Percentiles rank a stretch among this genome's conserved stretches.
These are phyloP conservation scores for Aspergillus oerlinghausenensis DNA, from an alignment of 2,329 filamentous ascomycete genomes.

Conservation along the genomic window DNA sequence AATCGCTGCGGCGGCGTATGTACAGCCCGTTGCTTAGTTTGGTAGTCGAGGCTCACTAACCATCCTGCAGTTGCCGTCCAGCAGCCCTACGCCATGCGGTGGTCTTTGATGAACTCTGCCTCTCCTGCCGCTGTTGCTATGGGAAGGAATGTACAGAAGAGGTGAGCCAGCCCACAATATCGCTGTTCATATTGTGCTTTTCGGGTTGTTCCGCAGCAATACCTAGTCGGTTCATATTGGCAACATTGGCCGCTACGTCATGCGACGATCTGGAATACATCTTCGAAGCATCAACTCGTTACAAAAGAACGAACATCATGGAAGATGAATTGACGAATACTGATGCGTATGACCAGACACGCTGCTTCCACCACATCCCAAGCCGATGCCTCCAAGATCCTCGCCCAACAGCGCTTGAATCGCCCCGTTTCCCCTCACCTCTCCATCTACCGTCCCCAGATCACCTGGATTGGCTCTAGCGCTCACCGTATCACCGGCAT, in stretches of 20 bases:
- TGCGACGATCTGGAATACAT: slow-evolving; percentile 3
- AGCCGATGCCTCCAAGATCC: slow-evolving; percentile 50
- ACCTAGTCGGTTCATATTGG: not conserved
- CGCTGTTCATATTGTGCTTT: not conserved
- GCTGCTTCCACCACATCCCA: slow-evolving; percentile 26
- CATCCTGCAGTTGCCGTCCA: slow-evolving; percentile 39
- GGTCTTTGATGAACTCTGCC: slow-evolving; percentile 40
- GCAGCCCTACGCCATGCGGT: slow-evolving; percentile 40
- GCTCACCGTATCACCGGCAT: slow-evolving; percentile 82
- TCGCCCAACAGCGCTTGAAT: slow-evolving; percentile 72
- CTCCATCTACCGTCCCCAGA: slow-evolving; percentile 75
- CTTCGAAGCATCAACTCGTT: not conserved
- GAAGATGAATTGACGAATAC: not conserved
- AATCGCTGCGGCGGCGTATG: slow-evolving; percentile 47
- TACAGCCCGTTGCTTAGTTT: slow-evolving; percentile 6
- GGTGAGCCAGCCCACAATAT: slow-evolving; percentile 28
- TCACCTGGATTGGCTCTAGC: slow-evolving; percentile 74
- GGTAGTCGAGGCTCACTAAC: slow-evolving; percentile 21
- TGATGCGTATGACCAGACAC: slow-evolving; percentile 22
- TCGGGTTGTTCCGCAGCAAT: not conserved
- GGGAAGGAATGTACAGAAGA: slow-evolving; percentile 41
- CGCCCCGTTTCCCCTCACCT: slow-evolving; percentile 85
- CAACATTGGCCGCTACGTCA: slow-evolving; percentile 23
- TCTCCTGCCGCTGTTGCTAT: slow-evolving; percentile 42
- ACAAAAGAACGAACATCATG: not conserved